Evolutionary conservation across 2,329 filamentous ascomycete species (phyloP).

Genomic region (Chaetomium sp.): DNA sequence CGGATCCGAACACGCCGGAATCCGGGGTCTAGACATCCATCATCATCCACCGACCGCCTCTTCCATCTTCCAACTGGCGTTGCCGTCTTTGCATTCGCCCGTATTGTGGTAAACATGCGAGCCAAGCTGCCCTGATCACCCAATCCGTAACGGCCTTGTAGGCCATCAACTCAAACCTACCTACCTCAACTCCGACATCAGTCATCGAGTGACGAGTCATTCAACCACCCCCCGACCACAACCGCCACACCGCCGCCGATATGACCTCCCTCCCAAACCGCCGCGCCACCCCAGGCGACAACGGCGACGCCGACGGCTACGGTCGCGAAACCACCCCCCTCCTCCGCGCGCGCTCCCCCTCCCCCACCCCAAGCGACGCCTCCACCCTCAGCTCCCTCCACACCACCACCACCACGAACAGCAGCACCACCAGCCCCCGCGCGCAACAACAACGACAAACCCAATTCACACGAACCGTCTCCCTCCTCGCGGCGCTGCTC

Average conservation of each 20-base stretch:
- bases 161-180: background rate
- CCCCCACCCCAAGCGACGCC: background rate
- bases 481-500: slow-evolving; percentile 58
- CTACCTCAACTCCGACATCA: background rate
- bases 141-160: background rate
- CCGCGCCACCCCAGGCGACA: background rate
- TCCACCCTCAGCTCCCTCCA: slow-evolving; percentile 1
- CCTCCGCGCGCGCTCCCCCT: slow-evolving; percentile 1
- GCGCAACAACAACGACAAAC: background rate
- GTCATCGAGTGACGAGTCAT: background rate
- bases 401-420: background rate
- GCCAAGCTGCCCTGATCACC: background rate
- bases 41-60: background rate
- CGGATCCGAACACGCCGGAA: background rate
- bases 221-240: background rate
- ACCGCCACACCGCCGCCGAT: background rate
- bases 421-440: background rate
- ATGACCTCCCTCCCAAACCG: background rate
- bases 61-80: background rate
- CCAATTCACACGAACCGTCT: slow-evolving; percentile 37
- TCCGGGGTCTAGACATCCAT: background rate
- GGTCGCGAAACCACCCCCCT: slow-evolving; percentile 10
- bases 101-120: background rate
- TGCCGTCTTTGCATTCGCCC: background rate
- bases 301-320: background rate